Percentiles rank a stretch among this genome's conserved stretches.
Evolutionary conservation across 2,329 filamentous ascomycete genomes (phyloP).

Genomic region (Trichoderma lentiforme): DNA sequence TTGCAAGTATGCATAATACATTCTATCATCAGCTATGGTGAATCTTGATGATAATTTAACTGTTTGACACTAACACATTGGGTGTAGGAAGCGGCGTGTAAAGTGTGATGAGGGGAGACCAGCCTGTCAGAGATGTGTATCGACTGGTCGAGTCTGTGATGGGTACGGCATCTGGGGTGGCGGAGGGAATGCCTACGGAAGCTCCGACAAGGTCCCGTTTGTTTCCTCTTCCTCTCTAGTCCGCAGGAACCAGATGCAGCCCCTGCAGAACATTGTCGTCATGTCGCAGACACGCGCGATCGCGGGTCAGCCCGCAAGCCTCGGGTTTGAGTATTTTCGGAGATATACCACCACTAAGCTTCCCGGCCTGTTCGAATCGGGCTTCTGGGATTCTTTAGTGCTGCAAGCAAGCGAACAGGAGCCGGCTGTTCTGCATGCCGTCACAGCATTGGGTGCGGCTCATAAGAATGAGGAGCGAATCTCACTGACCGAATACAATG

Average conservation of each 20-base stretch:
- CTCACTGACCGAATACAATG: conserved; percentile 37
- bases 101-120: conserved; percentile 39
- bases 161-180: conserved; percentile 38
- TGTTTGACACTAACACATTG: background rate
- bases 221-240: background rate
- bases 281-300: conserved; percentile 5
- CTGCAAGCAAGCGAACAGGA: conserved; percentile 38
- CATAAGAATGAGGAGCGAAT: conserved; percentile 27
- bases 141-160: conserved; percentile 28
- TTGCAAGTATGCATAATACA: conserved; percentile 29
- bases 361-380: conserved; percentile 33
- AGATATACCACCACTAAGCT: conserved; percentile 30
- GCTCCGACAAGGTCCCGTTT: background rate
- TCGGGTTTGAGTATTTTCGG: conserved; percentile 24
- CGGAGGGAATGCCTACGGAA: conserved; percentile 14
- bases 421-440: conserved; percentile 41
- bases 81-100: conserved; percentile 21
- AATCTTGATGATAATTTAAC: background rate
- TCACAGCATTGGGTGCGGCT: conserved; percentile 38
- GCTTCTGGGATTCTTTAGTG: conserved; percentile 39
- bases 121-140: conserved; percentile 17
- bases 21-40: background rate
- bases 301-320: background rate
- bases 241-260: background rate
- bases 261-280: background rate